Percentiles rank a stretch among this genome's conserved stretches.
phyloP scores from a whole-genome alignment of 345 rosid species.

The Noccaea caerulescens region DNA sequence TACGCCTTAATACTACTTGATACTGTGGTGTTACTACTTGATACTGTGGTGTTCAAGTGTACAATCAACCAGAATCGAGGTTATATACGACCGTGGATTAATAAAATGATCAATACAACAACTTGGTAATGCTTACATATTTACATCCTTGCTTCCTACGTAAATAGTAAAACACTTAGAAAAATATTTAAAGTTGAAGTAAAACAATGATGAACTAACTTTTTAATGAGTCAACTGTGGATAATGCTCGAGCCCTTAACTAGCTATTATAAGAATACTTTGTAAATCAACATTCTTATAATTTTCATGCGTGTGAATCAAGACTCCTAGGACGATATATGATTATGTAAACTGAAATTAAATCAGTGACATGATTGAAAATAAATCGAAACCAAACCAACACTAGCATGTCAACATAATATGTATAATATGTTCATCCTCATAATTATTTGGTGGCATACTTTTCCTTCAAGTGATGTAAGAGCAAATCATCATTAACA shows the following conservation, averaged over 20 bases:
- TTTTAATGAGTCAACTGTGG: neutral
- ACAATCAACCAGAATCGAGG: too few species aligned
- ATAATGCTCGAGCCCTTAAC: neutral
- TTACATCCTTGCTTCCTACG: neutral
- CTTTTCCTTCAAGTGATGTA: constrained; percentile 38
- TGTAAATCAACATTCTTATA: neutral
- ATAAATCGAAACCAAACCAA: constrained; percentile 37
- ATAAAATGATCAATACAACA: too few species aligned
- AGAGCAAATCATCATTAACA: constrained; percentile 20
- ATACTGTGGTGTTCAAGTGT: too few species aligned
- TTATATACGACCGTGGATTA: too few species aligned
- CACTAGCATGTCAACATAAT: constrained; percentile 31
- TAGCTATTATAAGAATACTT: neutral
- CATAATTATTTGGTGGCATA: constrained; percentile 31
- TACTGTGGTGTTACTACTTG: too few species aligned
- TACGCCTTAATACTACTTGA: too few species aligned
- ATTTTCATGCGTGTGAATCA: constrained; percentile 20
- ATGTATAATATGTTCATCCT: constrained; percentile 11
- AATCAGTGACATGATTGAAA: constrained; percentile 33
- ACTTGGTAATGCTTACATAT: too few species aligned
- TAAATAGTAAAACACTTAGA: neutral
- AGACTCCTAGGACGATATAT: constrained; percentile 27
- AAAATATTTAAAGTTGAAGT: neutral
- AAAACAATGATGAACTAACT: neutral
- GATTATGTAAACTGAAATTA: constrained; percentile 30